Evolutionary conservation across 1,284 basidiomycete genomes (phyloP).

Genomic region (Boletus hoseneyae): DNA sequence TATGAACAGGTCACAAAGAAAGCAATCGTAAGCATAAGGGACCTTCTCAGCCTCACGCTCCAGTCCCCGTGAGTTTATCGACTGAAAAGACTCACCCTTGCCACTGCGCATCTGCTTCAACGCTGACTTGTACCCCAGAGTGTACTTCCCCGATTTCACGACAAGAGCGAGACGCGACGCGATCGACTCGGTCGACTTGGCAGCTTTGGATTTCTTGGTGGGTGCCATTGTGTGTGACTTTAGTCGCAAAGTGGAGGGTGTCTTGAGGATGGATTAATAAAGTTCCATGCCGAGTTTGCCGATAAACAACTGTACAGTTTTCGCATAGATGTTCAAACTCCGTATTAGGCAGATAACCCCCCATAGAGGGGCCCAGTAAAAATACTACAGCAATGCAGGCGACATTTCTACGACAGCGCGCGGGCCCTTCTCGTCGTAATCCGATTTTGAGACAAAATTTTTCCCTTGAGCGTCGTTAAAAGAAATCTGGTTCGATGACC

Average conservation of each 20-base stretch:
- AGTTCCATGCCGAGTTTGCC: conserved; percentile 14
- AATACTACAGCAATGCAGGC: conserved; percentile 56
- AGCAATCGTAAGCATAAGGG: conserved; percentile 64
- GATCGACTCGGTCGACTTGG: conserved; percentile 93
- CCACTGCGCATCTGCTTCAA: conserved; percentile 98
- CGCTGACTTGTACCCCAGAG: conserved; percentile 94
- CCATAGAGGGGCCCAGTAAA: neutral
- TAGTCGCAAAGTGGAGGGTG: conserved; percentile 22
- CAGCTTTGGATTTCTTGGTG: conserved; percentile 90
- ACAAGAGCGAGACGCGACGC: conserved; percentile 94
- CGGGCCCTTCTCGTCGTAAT: conserved; percentile 71
- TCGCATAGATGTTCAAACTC: conserved; percentile 11
- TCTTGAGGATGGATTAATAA: conserved; percentile 17
- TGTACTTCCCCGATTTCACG: conserved; percentile 96
- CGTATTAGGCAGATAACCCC: conserved; percentile 15
- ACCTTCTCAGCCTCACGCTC: conserved; percentile 97
- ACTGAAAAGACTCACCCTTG: conserved; percentile 73
- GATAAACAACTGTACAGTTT: conserved; percentile 31
- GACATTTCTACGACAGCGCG: conserved; percentile 71
- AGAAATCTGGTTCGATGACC: conserved; percentile 32
- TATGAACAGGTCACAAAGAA: conserved; percentile 35
- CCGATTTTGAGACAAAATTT: conserved; percentile 73
- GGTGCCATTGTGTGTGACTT: conserved; percentile 72
- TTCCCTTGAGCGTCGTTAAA: conserved; percentile 65
- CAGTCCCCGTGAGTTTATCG: conserved; percentile 72